A percentile compares a stretch with the other conserved stretches of the same genome.
phyloP scores from a whole-genome alignment of 495 filamentous ascomycete genomes.

The Astrothelium subdiscretum region DNA sequence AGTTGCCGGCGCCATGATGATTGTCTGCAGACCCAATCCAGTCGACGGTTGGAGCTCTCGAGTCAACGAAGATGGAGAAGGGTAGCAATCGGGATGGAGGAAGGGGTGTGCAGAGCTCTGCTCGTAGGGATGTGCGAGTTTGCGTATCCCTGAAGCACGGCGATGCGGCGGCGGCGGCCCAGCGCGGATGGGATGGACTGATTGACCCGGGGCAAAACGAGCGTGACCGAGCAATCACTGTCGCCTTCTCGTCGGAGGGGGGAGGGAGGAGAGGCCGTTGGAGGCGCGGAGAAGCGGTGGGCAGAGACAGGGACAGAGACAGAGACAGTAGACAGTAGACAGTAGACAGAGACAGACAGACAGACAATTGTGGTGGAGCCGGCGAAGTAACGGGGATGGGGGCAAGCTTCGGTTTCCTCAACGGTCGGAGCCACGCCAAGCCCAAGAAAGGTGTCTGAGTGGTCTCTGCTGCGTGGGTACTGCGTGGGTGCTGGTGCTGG shows the following conservation, averaged over 20 bases:
- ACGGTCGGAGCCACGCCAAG: background rate
- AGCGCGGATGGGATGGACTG: background rate
- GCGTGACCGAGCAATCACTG: background rate
- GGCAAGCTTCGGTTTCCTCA: constrained; percentile 1
- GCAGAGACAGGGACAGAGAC: background rate
- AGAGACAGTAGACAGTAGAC: too few species aligned
- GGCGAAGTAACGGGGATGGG: background rate
- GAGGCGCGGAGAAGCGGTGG: background rate
- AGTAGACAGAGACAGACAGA: too few species aligned
- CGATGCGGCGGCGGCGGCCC: background rate
- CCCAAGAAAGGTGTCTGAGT: background rate
- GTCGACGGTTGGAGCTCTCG: background rate
- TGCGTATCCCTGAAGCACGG: background rate
- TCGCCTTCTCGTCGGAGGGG: background rate
- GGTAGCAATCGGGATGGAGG: background rate
- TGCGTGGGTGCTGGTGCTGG: background rate
- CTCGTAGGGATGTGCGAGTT: background rate
- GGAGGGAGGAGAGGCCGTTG: background rate
- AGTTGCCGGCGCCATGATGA: constrained; percentile 14
- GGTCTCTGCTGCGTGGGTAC: background rate
- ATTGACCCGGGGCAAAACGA: constrained; percentile 1
- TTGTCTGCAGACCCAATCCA: background rate
- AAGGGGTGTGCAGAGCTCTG: background rate
- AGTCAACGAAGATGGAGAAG: background rate
- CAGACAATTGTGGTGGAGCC: too few species aligned